Percentiles rank a stretch among this genome's conserved stretches.
Conservation (phyloP, 306 rosid genomes). For the Benincasa hispida region DNA sequence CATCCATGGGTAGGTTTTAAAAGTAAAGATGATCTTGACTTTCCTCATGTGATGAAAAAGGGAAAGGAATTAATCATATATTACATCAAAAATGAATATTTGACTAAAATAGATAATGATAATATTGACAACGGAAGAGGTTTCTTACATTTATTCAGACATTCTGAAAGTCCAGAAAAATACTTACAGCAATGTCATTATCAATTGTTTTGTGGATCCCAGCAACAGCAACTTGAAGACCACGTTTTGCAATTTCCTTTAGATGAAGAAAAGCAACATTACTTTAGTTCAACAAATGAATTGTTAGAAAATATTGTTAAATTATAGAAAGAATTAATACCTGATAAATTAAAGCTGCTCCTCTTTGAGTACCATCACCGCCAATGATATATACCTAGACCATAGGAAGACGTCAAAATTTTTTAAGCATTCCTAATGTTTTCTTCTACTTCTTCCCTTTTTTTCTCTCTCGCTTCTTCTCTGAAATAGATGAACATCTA, state of each 20-base stretch:
- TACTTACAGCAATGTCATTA: conserved; percentile 90
- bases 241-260: conserved; percentile 90
- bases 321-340: conserved; percentile 26
- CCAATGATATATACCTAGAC: conserved; percentile 82
- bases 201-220: conserved; percentile 94
- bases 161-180: conserved; percentile 12
- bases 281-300: conserved; percentile 12
- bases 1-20: neutral
- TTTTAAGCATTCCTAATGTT: neutral
- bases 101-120: neutral
- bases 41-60: neutral
- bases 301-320: conserved; percentile 7
- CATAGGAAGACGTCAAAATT: conserved; percentile 12
- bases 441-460: neutral
- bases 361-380: conserved; percentile 94
- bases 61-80: neutral
- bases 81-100: neutral
- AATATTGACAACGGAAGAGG: neutral
- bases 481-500: neutral
- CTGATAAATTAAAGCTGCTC: conserved; percentile 75
- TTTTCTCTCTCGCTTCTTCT: neutral
- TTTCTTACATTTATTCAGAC: neutral
- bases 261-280: conserved; percentile 23
- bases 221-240: conserved; percentile 87
- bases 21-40: neutral